phyloP scores from a whole-genome alignment of 2,329 filamentous ascomycete species.

The Venturia effusa region DNA sequence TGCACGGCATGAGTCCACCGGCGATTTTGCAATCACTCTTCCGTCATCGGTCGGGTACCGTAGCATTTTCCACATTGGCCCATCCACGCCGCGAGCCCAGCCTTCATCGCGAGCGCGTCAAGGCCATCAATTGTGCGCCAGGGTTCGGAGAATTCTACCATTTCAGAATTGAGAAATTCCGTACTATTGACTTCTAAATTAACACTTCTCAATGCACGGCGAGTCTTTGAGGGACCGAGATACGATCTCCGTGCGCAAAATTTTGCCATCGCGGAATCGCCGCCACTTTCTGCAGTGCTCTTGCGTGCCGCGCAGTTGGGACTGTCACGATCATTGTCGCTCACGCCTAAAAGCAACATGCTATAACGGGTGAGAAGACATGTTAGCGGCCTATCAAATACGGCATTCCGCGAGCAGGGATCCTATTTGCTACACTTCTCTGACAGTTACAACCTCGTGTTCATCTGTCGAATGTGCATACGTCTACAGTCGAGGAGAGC shows the following conservation, averaged over 20 bases:
- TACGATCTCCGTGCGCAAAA: not conserved
- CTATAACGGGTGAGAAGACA: not conserved
- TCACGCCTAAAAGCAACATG: not conserved
- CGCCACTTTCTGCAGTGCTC: not conserved
- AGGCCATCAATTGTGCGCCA: not conserved
- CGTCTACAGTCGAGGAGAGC: too few relatives aligned
- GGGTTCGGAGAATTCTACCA: not conserved
- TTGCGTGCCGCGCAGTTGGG: not conserved
- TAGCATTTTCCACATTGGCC: not conserved
- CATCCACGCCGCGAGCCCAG: not conserved
- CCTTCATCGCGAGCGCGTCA: not conserved
- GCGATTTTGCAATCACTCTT: not conserved
- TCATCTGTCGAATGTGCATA: not conserved
- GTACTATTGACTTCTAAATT: not conserved
- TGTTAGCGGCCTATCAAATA: not conserved
- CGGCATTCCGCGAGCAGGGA: not conserved
- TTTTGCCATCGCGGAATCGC: not conserved
- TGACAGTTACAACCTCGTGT: not conserved
- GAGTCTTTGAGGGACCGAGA: not conserved
- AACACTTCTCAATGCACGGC: not conserved
- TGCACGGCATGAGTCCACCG: not conserved
- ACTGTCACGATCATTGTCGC: not conserved
- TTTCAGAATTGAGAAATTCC: not conserved
- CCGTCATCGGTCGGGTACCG: constrained; percentile 3
- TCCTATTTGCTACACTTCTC: not conserved